Conservation (phyloP, 2,329 filamentous ascomycete species). For the Arthrinium puccinioides region DNA sequence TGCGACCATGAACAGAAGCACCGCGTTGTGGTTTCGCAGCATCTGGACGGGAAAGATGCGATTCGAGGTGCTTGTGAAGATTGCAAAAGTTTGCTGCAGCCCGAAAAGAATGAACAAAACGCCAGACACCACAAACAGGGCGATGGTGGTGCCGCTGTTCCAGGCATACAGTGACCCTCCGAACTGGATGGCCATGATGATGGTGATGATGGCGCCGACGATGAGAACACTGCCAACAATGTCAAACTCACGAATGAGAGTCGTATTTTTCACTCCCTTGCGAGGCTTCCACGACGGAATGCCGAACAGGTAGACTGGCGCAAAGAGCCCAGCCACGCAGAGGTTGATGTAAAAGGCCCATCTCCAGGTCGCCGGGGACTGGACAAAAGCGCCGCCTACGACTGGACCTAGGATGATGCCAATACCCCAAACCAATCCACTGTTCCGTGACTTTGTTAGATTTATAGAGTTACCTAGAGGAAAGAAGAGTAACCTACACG, state of each 20-base stretch:
- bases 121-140: slow-evolving; percentile 34
- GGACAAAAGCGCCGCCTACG: slow-evolving; percentile 37
- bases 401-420: slow-evolving; percentile 40
- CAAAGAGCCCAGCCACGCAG: slow-evolving; percentile 30
- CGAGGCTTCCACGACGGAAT: slow-evolving; percentile 17
- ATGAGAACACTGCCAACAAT: slow-evolving; percentile 34
- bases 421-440: slow-evolving; percentile 29
- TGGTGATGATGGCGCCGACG: slow-evolving; percentile 28
- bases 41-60: slow-evolving; percentile 41
- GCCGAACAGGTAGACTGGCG: slow-evolving; percentile 24
- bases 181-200: slow-evolving; percentile 43
- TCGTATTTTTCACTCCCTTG: slow-evolving; percentile 7
- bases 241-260: slow-evolving; percentile 30
- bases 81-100: slow-evolving; percentile 34
- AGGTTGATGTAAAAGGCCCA: slow-evolving; percentile 51
- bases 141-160: slow-evolving; percentile 34
- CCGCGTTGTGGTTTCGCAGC: slow-evolving; percentile 15
- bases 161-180: slow-evolving; percentile 43
- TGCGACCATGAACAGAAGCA: slow-evolving; percentile 19
- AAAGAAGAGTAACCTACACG: background rate
- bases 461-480: too few species aligned
- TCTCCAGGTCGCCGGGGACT: slow-evolving; percentile 34
- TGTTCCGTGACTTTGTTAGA: background rate
- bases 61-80: slow-evolving; percentile 29
- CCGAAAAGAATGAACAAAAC: slow-evolving; percentile 34